These are phyloP conservation scores for Malus hybrid DNA, from an alignment of 331 rosid genomes.

Conservation along the genomic window DNA sequence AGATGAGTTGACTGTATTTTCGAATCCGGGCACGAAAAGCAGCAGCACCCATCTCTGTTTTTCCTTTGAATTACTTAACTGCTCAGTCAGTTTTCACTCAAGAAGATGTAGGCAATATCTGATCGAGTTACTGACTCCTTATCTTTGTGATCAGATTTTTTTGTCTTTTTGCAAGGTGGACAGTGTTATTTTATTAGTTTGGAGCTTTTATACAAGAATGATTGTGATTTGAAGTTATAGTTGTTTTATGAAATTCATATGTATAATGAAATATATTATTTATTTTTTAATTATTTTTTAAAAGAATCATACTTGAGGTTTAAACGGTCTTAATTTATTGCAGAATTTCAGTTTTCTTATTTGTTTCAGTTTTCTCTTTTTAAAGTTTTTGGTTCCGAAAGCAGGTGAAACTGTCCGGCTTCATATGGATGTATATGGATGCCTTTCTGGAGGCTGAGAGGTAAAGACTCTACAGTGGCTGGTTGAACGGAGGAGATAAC, in stretches of 20 bases:
- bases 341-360: background rate
- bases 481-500: slow-evolving; percentile 8
- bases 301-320: background rate
- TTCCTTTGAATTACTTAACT: background rate
- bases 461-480: slow-evolving; percentile 10
- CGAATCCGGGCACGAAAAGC: background rate
- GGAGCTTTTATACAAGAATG: background rate
- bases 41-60: background rate
- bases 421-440: slow-evolving; percentile 23
- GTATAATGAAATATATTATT: background rate
- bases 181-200: background rate
- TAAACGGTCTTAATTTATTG: background rate
- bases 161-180: background rate
- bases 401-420: slow-evolving; percentile 12
- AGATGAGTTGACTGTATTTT: background rate
- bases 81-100: background rate
- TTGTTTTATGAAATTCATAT: background rate
- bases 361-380: slow-evolving; percentile 3
- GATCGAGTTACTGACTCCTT: background rate
- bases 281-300: background rate
- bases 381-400: slow-evolving; percentile 22
- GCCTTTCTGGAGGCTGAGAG: slow-evolving; percentile 34
- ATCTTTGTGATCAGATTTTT: background rate
- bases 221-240: background rate
- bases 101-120: background rate